These are phyloP conservation scores for Chaetothyriales sp. DNA, from an alignment of 2,329 filamentous ascomycete genomes.

Conservation along the genomic window DNA sequence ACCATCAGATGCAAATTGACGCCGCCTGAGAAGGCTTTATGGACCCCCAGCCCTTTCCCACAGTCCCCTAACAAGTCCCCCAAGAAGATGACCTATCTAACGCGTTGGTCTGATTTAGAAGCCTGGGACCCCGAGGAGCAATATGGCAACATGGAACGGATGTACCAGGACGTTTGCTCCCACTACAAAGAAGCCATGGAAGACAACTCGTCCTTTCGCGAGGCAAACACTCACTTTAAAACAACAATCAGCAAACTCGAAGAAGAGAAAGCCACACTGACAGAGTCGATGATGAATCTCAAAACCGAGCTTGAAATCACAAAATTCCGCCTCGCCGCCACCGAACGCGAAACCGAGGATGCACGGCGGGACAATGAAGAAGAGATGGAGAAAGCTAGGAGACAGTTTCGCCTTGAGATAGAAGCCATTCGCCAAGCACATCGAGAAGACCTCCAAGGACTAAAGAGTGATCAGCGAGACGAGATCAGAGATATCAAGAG, in stretches of 20 bases:
- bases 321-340: constrained; percentile 38
- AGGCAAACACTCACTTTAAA: constrained; percentile 61
- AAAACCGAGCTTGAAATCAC: constrained; percentile 55
- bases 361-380: constrained; percentile 39
- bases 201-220: constrained; percentile 57
- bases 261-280: constrained; percentile 36
- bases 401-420: constrained; percentile 37
- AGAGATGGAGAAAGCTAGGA: constrained; percentile 38
- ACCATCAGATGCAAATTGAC: constrained; percentile 19
- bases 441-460: constrained; percentile 42
- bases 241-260: constrained; percentile 51
- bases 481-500: constrained; percentile 53
- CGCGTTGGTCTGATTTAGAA: constrained; percentile 61
- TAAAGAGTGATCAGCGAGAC: constrained; percentile 51
- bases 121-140: constrained; percentile 69
- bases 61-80: constrained; percentile 18
- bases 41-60: constrained; percentile 23
- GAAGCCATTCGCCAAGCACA: constrained; percentile 29
- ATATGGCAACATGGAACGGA: constrained; percentile 60
- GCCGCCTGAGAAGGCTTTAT: constrained; percentile 25
- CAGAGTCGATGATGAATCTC: constrained; percentile 40
- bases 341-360: constrained; percentile 39
- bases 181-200: constrained; percentile 57
- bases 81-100: constrained; percentile 45
- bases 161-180: constrained; percentile 58